Percentiles rank a stretch among this genome's conserved stretches.
These are phyloP conservation scores for Candida coleopterorum DNA, from an alignment of 805 yeast species.

Conservation along the genomic window DNA sequence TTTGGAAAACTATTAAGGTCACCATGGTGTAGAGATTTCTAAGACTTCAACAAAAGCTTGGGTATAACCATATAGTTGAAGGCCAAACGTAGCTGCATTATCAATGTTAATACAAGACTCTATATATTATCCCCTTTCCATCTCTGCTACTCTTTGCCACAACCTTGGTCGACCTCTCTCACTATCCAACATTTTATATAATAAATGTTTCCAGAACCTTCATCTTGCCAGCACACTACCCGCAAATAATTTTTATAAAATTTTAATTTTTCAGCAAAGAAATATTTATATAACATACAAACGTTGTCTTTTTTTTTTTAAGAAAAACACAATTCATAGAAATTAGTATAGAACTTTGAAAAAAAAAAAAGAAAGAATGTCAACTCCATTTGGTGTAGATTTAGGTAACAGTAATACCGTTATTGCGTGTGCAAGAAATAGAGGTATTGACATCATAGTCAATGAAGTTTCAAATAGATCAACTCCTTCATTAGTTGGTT, in stretches of 20 bases:
- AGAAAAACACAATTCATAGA: background rate
- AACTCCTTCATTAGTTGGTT: slow-evolving; percentile 89
- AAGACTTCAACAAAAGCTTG: too few relatives aligned
- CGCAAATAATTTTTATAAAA: background rate
- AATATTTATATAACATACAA: background rate
- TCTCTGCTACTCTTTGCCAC: too few relatives aligned
- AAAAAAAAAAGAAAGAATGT: slow-evolving; percentile 44
- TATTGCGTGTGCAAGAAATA: slow-evolving; percentile 92
- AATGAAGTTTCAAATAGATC: slow-evolving; percentile 98
- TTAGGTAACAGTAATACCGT: slow-evolving; percentile 94
- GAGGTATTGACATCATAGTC: slow-evolving; percentile 97
- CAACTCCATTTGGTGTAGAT: slow-evolving; percentile 96
- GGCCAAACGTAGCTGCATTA: too few relatives aligned
- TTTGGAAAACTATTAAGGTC: too few relatives aligned
- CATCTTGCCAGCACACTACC: slow-evolving; percentile 2
- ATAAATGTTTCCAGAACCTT: background rate
- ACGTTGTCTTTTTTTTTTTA: background rate
- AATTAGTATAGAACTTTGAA: background rate
- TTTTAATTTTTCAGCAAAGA: background rate
- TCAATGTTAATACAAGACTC: too few relatives aligned
- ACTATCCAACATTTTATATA: too few relatives aligned
- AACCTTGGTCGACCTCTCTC: too few relatives aligned
- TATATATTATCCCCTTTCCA: too few relatives aligned
- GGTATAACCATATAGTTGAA: too few relatives aligned
- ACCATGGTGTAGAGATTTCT: too few relatives aligned